Base-by-base conservation (phyloP, 2,329 filamentous ascomycete species). In the Microsporum canis region DNA sequence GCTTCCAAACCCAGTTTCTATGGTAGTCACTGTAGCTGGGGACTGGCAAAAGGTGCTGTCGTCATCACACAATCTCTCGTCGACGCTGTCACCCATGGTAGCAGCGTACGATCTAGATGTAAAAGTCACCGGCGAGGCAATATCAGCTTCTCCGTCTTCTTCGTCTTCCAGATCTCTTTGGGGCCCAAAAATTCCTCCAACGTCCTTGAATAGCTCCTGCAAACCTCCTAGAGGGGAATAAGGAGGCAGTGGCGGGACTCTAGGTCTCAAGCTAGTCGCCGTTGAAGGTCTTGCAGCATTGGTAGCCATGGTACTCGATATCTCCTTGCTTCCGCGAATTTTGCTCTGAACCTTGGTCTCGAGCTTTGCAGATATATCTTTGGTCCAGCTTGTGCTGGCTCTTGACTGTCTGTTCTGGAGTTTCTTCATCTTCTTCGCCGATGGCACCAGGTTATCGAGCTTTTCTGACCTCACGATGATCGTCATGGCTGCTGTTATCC, bases 361-460 rank as follows among this genome's bases (percentile, higher is more conserved):
- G n/a, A 55, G 29, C n/a, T 34, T 55, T n/a, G 51, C 8, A 34
- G 51, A 55, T 17, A 55, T 55, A 55, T 34, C 51, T 17, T 55
- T 55, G 6, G 51, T 34, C 51, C 51, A 55, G 14, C 23, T 34
- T 31, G 17, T 34, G 23, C 51, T 55, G 33, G 6, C 17, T 17
- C 8, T n/a, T 36, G 51, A 36, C 29, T 36, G 31, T 17, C 51
- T 55, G 31, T 5, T 23, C 10, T 51, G 45, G 23, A 29, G 27
- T 51, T 55, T 55, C 51, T 55, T 55, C 51, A 55, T 34, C 51
- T 55, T 55, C 51, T 55, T 55, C n/a, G 51, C 31, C 3, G 51
- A 55, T 5, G 51, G 51, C 31, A 55, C 51, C 51, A 55, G 31
- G 31, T 55, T 55, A 55, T 38, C 33, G 51, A 55, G 31, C 33